A percentile compares a stretch with the other conserved stretches of the same genome.
phyloP scores from a whole-genome alignment of 306 rosid genomes.

The Inga laurina region DNA sequence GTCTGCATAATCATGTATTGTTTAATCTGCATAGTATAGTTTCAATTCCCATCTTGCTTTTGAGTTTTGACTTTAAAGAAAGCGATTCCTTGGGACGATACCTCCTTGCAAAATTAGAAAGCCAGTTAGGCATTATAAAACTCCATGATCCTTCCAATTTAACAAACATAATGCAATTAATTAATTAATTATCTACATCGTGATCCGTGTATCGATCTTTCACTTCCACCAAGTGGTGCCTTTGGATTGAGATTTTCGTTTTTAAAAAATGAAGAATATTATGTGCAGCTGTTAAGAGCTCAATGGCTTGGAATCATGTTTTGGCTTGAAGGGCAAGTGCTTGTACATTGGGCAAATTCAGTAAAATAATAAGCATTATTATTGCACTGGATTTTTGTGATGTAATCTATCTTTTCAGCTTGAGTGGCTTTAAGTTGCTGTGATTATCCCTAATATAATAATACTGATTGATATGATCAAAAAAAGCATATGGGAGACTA shows the following conservation, averaged over 20 bases:
- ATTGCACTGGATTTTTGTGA: constrained; percentile 51
- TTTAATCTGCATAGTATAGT: not conserved
- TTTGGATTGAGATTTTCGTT: constrained; percentile 2
- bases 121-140: constrained; percentile 31
- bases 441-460: constrained; percentile 18
- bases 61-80: constrained; percentile 46
- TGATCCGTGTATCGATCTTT: not conserved
- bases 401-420: constrained; percentile 51
- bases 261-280: not conserved
- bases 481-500: constrained; percentile 27
- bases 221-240: constrained; percentile 30
- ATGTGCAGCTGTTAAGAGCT: constrained; percentile 33
- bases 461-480: constrained; percentile 26
- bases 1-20: constrained; percentile 19
- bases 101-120: constrained; percentile 37
- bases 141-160: constrained; percentile 22
- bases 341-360: constrained; percentile 59
- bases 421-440: constrained; percentile 36
- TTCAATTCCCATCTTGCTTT: not conserved
- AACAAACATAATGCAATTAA: constrained; percentile 19
- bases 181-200: not conserved
- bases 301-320: constrained; percentile 32
- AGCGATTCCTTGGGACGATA: constrained; percentile 20
- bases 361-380: constrained; percentile 12
- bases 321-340: constrained; percentile 45